These are phyloP conservation scores for Rhizopogon vesiculosus DNA, from an alignment of 768 basidiomycete species.

Conservation along the genomic window DNA sequence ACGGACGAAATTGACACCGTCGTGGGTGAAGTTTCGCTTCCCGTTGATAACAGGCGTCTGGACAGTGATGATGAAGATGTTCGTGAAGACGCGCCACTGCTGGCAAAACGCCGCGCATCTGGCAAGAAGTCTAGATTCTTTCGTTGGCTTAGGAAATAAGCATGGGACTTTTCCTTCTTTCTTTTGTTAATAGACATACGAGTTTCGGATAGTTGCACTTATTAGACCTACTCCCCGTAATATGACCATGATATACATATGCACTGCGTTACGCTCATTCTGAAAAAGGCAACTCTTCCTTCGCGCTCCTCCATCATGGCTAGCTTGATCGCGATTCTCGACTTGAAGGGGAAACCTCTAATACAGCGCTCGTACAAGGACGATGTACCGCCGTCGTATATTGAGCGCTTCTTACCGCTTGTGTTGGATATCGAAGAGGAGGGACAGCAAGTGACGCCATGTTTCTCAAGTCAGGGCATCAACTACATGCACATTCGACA, in stretches of 20 bases:
- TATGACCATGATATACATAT: background rate
- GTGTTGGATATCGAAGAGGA: slow-evolving; percentile 97
- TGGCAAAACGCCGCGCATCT: background rate
- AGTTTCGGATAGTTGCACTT: background rate
- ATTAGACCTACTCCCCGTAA: background rate
- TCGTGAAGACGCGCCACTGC: background rate
- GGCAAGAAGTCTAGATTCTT: background rate
- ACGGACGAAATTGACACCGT: background rate
- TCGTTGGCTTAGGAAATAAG: background rate
- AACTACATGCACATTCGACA: slow-evolving; percentile 99
- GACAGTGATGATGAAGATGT: background rate
- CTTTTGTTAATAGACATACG: background rate
- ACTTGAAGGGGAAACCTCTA: slow-evolving; percentile 96
- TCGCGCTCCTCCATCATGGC: slow-evolving; percentile 33
- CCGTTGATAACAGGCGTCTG: no score
- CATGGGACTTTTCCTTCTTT: background rate
- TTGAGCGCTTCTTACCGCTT: slow-evolving; percentile 92
- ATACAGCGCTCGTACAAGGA: slow-evolving; percentile 97
- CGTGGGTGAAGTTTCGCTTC: background rate
- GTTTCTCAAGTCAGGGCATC: slow-evolving; percentile 91
- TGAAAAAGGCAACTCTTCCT: background rate
- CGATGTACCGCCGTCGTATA: slow-evolving; percentile 84
- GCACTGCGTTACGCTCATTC: background rate
- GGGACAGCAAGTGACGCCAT: slow-evolving; percentile 92
- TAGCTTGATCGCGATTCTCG: slow-evolving; percentile 86